These are phyloP conservation scores for Jatropha podagrica DNA, from an alignment of 441 rosid species.

Conservation along the genomic window DNA sequence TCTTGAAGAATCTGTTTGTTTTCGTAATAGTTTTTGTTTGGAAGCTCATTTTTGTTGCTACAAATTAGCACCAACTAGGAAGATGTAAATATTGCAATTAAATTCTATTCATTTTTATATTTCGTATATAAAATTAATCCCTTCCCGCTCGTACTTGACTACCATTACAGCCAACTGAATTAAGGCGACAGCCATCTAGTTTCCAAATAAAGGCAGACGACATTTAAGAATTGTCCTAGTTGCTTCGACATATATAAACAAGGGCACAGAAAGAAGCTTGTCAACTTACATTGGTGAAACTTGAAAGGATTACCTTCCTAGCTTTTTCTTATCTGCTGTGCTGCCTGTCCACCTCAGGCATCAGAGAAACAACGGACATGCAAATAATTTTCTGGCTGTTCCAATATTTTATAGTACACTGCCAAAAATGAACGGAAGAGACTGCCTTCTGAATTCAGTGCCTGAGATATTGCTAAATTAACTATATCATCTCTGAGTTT, in stretches of 20 bases:
- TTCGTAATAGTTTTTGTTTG: too few species aligned
- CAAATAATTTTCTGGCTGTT: not conserved
- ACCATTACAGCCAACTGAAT: too few species aligned
- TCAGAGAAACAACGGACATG: too few species aligned
- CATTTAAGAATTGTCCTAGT: slow-evolving; percentile 18
- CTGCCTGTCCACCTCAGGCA: not conserved
- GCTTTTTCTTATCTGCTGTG: not conserved
- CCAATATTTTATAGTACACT: slow-evolving; percentile 16
- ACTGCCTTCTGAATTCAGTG: not conserved
- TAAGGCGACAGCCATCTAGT: too few species aligned
- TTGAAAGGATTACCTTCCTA: too few species aligned
- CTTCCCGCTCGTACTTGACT: too few species aligned
- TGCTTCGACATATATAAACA: slow-evolving; percentile 1
- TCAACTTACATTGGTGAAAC: not conserved
- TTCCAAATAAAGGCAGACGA: slow-evolving; percentile 12
- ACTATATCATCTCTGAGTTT: too few species aligned
- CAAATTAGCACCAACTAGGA: too few species aligned
- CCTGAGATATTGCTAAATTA: too few species aligned
- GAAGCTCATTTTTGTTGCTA: too few species aligned
- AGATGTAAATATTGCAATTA: too few species aligned
- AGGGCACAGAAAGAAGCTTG: slow-evolving; percentile 2
- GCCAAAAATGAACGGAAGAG: slow-evolving; percentile 11
- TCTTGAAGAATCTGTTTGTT: not conserved
- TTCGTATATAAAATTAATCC: not conserved
- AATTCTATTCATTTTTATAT: too few species aligned